Base-by-base conservation (phyloP, 192 early-diverging fungal genomes). In the Phycomyces nitens region DNA sequence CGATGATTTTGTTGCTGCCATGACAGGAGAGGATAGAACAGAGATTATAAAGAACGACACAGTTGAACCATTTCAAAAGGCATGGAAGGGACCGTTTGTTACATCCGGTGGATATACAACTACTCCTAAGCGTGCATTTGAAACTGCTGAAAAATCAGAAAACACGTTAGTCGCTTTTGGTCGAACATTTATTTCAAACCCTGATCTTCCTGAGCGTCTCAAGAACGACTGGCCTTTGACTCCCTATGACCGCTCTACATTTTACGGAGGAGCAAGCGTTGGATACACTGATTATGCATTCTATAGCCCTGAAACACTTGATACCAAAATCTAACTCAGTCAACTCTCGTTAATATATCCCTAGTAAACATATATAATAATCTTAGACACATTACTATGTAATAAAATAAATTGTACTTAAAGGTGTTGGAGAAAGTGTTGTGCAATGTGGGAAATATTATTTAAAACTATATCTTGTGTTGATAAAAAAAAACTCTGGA, bases 271-370 rank as follows among this genome's bases (percentile, higher is more conserved):
- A 8, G 69, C 23, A 4, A 3, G 42, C 12, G 23, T 20, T n/a
- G 72, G 72, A 26, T 74, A 74, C 34, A 72, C 54, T 21, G 72
- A 74, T 56, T 74, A 72, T 14, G 62, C 71, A 16, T 22, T 56
- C 16, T 68, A 60, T 41, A 34, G n/a, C n/a, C n/a, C n/a, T n/a
- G n/a, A n/a, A n/a, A n/a, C n/a, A n/a, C n/a, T n/a, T n/a, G n/a
- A n/a, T n/a, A n/a, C n/a, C n/a, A n/a, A n/a, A n/a, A n/a, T n/a
- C n/a, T n/a, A n/a, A n/a, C n/a, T n/a, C n/a, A n/a, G n/a, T n/a
- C n/a, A n/a, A n/a, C n/a, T n/a, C n/a, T n/a, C n/a, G n/a, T n/a
- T n/a, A n/a, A n/a, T n/a, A n/a, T n/a, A n/a, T n/a, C n/a, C n/a
- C n/a, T n/a, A n/a, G n/a, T n/a, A n/a, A n/a, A n/a, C n/a, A n/a